Conservation (phyloP, 352 stramenopile species). For the Globisporangium iwayamae region DNA sequence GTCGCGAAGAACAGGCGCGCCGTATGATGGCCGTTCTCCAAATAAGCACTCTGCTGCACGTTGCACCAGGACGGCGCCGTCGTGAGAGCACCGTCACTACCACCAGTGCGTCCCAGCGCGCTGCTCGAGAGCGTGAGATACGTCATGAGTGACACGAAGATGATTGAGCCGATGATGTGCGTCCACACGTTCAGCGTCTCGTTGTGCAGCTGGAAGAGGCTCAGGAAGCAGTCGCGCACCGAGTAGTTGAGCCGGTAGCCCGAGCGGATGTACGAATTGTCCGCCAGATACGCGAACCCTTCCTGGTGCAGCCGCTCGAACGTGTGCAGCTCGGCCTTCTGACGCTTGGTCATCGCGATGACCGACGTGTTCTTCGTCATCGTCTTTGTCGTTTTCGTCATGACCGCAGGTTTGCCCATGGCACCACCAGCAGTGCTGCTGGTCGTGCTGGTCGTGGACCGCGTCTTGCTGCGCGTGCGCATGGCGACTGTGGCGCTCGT, state of each 20-base stretch:
- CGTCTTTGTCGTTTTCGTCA: conserved; percentile 6
- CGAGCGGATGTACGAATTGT: conserved; percentile 87
- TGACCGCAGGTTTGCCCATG: not conserved
- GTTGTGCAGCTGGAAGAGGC: conserved; percentile 87
- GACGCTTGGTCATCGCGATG: conserved; percentile 7
- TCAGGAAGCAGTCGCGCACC: conserved; percentile 66
- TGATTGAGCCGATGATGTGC: conserved; percentile 82
- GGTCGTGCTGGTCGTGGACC: conserved; percentile 4
- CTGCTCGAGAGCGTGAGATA: conserved; percentile 64
- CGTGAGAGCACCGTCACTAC: conserved; percentile 9
- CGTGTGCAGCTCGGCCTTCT: conserved; percentile 44
- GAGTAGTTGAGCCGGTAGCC: conserved; percentile 86
- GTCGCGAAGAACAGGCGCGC: conserved; percentile 38
- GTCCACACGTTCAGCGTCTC: conserved; percentile 89
- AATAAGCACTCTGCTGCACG: conserved; percentile 26
- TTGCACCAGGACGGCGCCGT: conserved; percentile 32
- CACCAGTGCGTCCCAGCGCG: conserved; percentile 25
- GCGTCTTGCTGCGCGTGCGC: conserved; percentile 18
- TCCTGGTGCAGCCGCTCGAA: conserved; percentile 77
- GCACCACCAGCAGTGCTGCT: not conserved
- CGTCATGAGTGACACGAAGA: conserved; percentile 76
- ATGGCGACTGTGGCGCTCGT: conserved; percentile 11
- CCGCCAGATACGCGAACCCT: conserved; percentile 74
- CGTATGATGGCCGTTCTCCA: conserved; percentile 51
- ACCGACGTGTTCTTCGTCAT: conserved; percentile 11